Conservation (phyloP, 2,329 filamentous ascomycete genomes). For the Aureobasidium subglaciale region DNA sequence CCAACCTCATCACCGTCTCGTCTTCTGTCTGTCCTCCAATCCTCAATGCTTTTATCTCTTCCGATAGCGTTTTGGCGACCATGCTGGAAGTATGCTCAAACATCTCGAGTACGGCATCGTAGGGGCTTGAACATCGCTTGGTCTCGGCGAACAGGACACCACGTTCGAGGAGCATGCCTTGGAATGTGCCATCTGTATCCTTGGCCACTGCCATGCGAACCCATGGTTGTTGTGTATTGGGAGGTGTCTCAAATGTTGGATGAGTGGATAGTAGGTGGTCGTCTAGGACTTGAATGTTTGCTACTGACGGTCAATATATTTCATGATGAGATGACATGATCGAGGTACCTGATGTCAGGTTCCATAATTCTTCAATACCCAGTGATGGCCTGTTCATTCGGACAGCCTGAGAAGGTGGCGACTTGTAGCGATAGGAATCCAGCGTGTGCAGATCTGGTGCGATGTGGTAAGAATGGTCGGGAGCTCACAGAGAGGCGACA, state of each 20-base stretch:
- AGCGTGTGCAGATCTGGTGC: neutral
- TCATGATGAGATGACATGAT: neutral
- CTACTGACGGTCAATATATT: neutral
- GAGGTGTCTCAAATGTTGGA: neutral
- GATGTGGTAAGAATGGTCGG: too few relatives aligned
- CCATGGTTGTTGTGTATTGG: neutral
- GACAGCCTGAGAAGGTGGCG: neutral
- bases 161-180: constrained; percentile 5
- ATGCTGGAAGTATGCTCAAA: neutral
- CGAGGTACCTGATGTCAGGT: neutral
- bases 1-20: neutral
- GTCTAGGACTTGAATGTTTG: neutral
- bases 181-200: neutral
- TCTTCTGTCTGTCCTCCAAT: neutral
- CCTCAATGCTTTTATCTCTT: neutral
- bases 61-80: neutral
- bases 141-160: neutral
- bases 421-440: neutral
- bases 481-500: too few relatives aligned
- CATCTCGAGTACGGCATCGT: constrained; percentile 2
- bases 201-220: constrained; percentile 4
- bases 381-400: neutral
- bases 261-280: neutral
- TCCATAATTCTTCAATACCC: neutral
- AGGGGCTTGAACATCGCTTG: neutral